phyloP scores from a whole-genome alignment of 1,139 yeast genomes.

The Yamadazyma trypodendri region DNA sequence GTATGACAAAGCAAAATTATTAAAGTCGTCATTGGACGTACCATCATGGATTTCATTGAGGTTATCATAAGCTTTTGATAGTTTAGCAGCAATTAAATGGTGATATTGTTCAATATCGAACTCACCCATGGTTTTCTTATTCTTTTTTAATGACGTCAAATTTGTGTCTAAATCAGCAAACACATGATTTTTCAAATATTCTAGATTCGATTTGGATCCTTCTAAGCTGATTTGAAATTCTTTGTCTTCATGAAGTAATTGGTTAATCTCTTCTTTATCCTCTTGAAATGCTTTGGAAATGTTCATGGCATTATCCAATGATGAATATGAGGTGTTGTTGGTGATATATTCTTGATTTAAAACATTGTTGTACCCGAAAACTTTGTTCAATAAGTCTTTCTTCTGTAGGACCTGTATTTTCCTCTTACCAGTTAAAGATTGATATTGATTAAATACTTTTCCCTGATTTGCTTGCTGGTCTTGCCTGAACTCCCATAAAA shows the following conservation, averaged over 20 bases:
- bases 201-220: constrained; percentile 20
- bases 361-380: constrained; percentile 41
- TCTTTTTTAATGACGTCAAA: neutral
- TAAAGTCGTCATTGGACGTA: constrained; percentile 23
- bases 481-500: constrained; percentile 33
- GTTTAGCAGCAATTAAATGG: constrained; percentile 21
- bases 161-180: constrained; percentile 13
- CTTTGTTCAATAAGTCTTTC: constrained; percentile 36
- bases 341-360: constrained; percentile 43
- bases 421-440: constrained; percentile 35
- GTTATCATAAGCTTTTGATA: constrained; percentile 23
- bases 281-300: constrained; percentile 42
- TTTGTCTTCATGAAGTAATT: constrained; percentile 35
- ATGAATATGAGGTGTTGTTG: constrained; percentile 41
- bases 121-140: constrained; percentile 9
- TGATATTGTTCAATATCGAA: constrained; percentile 32
- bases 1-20: constrained; percentile 27
- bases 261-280: constrained; percentile 41
- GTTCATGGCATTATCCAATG: constrained; percentile 37
- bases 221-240: constrained; percentile 27
- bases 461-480: constrained; percentile 35
- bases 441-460: constrained; percentile 32
- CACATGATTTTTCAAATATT: constrained; percentile 3
- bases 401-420: constrained; percentile 45
- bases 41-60: constrained; percentile 19